Conservation (phyloP, 2,329 filamentous ascomycete species). For the Macroventuria anomochaeta region DNA sequence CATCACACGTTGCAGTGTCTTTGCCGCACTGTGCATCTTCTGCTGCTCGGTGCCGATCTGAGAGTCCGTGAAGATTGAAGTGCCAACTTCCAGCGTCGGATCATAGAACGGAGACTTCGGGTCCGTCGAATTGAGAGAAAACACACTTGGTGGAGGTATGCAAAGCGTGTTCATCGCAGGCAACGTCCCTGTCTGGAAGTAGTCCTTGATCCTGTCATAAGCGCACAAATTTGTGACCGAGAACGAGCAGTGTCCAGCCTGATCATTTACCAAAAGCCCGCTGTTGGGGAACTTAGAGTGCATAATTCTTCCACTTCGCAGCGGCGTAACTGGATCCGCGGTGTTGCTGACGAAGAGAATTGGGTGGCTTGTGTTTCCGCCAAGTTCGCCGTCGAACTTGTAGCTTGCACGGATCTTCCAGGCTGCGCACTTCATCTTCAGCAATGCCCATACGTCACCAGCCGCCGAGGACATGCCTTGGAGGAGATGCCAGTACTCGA, state of each 20-base stretch:
- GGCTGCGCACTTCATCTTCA: constrained; percentile 48
- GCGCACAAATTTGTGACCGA: constrained; percentile 48
- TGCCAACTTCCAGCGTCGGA: constrained; percentile 13
- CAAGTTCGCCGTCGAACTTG: constrained; percentile 39
- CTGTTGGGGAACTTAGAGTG: constrained; percentile 52
- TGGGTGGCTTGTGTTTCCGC: constrained; percentile 58
- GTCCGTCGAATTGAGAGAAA: constrained; percentile 48
- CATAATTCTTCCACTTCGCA: constrained; percentile 54
- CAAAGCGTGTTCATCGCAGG: constrained; percentile 57
- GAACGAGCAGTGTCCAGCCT: constrained; percentile 55
- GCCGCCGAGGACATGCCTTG: constrained; percentile 43
- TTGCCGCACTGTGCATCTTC: constrained; percentile 10
- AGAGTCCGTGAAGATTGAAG: background rate
- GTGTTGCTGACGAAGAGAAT: constrained; percentile 65
- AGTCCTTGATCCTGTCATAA: constrained; percentile 39
- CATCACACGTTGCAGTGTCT: constrained; percentile 2
- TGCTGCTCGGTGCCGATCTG: background rate
- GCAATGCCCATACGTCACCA: constrained; percentile 49
- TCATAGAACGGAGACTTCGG: constrained; percentile 41
- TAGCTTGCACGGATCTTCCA: constrained; percentile 48
- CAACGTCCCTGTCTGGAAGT: constrained; percentile 54
- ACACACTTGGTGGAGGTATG: constrained; percentile 41
- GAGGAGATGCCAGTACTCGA: constrained; percentile 44
- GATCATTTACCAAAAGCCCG: constrained; percentile 54
- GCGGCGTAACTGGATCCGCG: constrained; percentile 65